Evolutionary conservation across 225 moss, liverwort and hornwort genomes (phyloP).

Genomic region (Climacium dendroides): DNA sequence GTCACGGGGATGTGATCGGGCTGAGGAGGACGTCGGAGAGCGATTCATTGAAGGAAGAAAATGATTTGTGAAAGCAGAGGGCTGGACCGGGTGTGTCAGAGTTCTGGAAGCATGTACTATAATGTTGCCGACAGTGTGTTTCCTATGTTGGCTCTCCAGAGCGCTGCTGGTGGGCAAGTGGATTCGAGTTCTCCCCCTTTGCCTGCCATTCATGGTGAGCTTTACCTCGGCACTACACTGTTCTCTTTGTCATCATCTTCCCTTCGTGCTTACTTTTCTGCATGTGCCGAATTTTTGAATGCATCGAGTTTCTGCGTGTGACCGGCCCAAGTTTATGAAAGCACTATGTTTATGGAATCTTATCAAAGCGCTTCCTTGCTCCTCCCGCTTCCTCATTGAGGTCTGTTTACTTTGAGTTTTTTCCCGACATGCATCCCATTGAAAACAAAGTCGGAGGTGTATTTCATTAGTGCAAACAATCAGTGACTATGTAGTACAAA

Average conservation of each 20-base stretch:
- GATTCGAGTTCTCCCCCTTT: not conserved
- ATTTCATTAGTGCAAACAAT: not conserved
- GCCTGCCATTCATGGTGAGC: conserved; percentile 23
- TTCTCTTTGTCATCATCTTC: not conserved
- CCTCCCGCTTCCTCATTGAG: not conserved
- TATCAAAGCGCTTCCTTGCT: not conserved
- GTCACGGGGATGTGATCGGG: not conserved
- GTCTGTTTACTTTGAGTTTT: not conserved
- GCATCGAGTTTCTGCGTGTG: not conserved
- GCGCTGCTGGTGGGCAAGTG: not conserved
- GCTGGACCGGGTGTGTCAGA: conserved; percentile 10
- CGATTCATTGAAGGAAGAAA: not conserved
- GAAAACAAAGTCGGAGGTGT: not conserved
- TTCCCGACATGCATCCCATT: not conserved
- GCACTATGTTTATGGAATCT: not conserved
- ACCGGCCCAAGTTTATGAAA: not conserved
- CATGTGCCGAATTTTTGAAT: not conserved
- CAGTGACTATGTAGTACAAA: not conserved
- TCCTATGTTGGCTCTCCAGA: conserved; percentile 30
- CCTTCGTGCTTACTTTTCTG: not conserved
- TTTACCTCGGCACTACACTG: not conserved
- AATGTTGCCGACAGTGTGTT: conserved; percentile 13
- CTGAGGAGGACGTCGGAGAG: not conserved
- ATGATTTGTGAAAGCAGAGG: conserved; percentile 31
- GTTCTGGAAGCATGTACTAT: conserved; percentile 21